phyloP scores from a whole-genome alignment of 2,329 filamentous ascomycete species.

The Colletotrichum spaethianum region DNA sequence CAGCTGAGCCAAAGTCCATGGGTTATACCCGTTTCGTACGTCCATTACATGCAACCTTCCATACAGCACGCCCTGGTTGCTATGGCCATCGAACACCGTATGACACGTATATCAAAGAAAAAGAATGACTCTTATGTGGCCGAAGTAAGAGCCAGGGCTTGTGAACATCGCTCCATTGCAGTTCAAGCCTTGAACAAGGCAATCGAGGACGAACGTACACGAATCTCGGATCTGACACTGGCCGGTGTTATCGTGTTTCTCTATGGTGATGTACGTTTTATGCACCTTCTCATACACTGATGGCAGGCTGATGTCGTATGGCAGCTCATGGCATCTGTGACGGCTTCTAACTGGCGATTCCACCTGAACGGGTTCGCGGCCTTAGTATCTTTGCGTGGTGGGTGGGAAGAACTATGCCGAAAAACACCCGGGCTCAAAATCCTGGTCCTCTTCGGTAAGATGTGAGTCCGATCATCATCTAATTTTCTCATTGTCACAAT shows the following conservation, averaged over 20 bases:
- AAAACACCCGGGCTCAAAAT: neutral
- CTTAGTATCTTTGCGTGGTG: conserved; percentile 37
- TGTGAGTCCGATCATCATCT: neutral
- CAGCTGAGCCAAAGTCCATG: conserved; percentile 30
- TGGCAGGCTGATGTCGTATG: neutral
- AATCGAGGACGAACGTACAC: conserved; percentile 43
- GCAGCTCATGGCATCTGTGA: conserved; percentile 47
- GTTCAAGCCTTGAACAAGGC: conserved; percentile 50
- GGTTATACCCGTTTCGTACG: conserved; percentile 10
- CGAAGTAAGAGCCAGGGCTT: conserved; percentile 47
- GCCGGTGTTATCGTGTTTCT: conserved; percentile 27
- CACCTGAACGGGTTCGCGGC: conserved; percentile 48
- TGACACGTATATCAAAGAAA: conserved; percentile 43
- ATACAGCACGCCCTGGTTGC: conserved; percentile 45
- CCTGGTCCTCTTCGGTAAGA: conserved; percentile 10
- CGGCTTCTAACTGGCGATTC: conserved; percentile 50
- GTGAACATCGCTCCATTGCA: conserved; percentile 48
- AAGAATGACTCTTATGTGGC: conserved; percentile 39
- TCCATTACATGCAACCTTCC: conserved; percentile 7
- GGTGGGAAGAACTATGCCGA: conserved; percentile 8
- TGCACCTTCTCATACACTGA: neutral
- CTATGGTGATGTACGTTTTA: conserved; percentile 21
- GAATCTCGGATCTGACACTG: conserved; percentile 18
- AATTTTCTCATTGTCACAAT: neutral
- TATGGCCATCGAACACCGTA: conserved; percentile 52